phyloP scores from a whole-genome alignment of 495 filamentous ascomycete species.

The Penicillium herquei region DNA sequence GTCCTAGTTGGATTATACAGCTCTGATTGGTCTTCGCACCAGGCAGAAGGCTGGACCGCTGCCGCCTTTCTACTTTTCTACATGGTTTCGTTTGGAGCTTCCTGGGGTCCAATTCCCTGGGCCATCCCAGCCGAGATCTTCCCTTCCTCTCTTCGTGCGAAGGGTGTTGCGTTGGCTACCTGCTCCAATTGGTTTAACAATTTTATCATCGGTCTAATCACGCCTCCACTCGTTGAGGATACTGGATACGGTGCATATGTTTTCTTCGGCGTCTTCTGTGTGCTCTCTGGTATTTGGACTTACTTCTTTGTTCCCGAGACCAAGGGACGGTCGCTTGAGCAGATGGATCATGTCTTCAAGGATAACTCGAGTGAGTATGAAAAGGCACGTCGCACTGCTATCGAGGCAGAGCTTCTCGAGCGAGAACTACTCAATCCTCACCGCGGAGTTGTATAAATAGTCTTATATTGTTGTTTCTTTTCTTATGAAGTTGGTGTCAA shows the following conservation, averaged over 20 bases:
- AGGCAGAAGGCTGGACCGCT: constrained; percentile 47
- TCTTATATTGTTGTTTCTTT: background rate
- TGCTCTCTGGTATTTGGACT: constrained; percentile 52
- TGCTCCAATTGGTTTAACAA: constrained; percentile 58
- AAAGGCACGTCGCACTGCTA: constrained; percentile 32
- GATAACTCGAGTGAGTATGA: constrained; percentile 44
- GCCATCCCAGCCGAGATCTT: constrained; percentile 46
- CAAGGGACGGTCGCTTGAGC: constrained; percentile 56
- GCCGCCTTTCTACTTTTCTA: constrained; percentile 49
- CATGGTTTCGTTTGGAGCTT: constrained; percentile 47
- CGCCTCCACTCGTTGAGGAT: constrained; percentile 52
- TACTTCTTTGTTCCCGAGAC: constrained; percentile 58
- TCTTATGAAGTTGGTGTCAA: background rate
- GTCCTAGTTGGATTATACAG: constrained; percentile 45
- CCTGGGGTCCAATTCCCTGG: constrained; percentile 49
- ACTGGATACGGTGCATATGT: constrained; percentile 55
- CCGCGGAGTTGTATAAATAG: background rate
- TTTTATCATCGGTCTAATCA: constrained; percentile 56
- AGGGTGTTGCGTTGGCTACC: constrained; percentile 52
- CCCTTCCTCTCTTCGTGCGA: constrained; percentile 50
- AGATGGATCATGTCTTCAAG: constrained; percentile 55
- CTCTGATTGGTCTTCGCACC: constrained; percentile 43
- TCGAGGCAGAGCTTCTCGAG: constrained; percentile 30
- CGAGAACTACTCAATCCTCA: background rate
- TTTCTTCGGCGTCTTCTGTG: constrained; percentile 59